Evolutionary conservation across 1,139 yeast species (phyloP), one percentile per base, ranked within the genome.

Genomic region (Scheffersomyces insectosa): DNA sequence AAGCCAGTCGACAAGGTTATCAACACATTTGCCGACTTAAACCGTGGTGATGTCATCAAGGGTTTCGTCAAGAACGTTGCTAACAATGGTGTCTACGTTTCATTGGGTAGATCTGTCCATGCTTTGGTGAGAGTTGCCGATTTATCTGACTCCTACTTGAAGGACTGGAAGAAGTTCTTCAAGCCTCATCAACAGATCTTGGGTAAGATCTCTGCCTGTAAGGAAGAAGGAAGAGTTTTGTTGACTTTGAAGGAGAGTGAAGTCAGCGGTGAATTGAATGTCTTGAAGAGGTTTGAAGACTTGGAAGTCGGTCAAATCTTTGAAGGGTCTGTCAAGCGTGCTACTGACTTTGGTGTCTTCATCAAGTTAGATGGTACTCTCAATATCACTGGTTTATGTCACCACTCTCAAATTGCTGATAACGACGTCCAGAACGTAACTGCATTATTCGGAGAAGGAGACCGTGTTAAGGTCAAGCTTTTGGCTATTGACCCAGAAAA

Each of bases 291-390:
- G 38, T 82, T 85, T 51, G 81, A 77, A 28, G 95, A 88, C 46
- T 71, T 90, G 46, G 62, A 76, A 45, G 82, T 75, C 38, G 96
- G 89, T 40, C 88, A 85, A 25, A 68, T 85, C 25, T 80, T 71
- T 53, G 93, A 86, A 59, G 99, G 97, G 60, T 70, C 83, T n/a
- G 83, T 88, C 41, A 85, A 82, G 59, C 79, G 79, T 46, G 88
- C 85, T 14, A 83, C 91, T 39, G 96, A 88, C 42, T 93, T 83
- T 59, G 99, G 99, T 68, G 96, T 90, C 4, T 91, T 93, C 60
- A 86, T 93, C 38, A 82, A 80, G 51, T 72, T 93, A 45, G 89
- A 85, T 55, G 88, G 87, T 41, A 83, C 95, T 36, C 70, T 80
- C 41, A 82, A 82, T 55, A 76, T 90, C 43, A 82, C 86, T 56